Conservation (phyloP, 2,329 filamentous ascomycete species). For the Neonectria magnoliae region DNA sequence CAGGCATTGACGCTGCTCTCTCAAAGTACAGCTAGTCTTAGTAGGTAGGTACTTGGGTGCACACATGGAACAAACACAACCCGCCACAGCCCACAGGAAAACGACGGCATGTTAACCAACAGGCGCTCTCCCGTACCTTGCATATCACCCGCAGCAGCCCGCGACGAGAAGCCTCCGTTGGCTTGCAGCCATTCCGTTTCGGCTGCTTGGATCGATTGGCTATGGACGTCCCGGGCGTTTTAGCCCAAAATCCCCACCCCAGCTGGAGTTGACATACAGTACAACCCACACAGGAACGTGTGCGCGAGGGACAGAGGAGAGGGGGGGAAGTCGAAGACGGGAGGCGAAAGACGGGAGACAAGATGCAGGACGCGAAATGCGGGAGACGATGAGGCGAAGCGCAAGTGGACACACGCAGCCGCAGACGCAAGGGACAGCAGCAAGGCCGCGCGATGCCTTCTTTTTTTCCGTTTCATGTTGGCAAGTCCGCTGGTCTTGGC, state of each 20-base stretch:
- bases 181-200: slow-evolving; percentile 17
- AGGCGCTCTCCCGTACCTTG: slow-evolving; percentile 18
- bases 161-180: slow-evolving; percentile 11
- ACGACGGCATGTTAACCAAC: slow-evolving; percentile 3
- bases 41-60: neutral
- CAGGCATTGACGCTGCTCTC: neutral
- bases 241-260: neutral
- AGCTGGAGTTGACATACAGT: neutral
- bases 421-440: neutral
- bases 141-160: slow-evolving; percentile 14
- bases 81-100: neutral
- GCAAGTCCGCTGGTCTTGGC: slow-evolving; percentile 9
- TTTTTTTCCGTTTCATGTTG: slow-evolving; percentile 20
- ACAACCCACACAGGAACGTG: slow-evolving; percentile 1
- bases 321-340: neutral
- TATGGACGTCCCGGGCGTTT: neutral
- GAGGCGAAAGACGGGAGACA: neutral
- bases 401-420: neutral
- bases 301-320: neutral
- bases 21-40: no score
- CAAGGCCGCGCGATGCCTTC: neutral
- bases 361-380: neutral
- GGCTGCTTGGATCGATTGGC: slow-evolving; percentile 10
- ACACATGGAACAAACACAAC: neutral
- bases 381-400: neutral